A percentile compares a stretch with the other conserved stretches of the same genome.
phyloP scores from a whole-genome alignment of 139 green algal genomes.

The Limnomonas spitsbergensis region DNA sequence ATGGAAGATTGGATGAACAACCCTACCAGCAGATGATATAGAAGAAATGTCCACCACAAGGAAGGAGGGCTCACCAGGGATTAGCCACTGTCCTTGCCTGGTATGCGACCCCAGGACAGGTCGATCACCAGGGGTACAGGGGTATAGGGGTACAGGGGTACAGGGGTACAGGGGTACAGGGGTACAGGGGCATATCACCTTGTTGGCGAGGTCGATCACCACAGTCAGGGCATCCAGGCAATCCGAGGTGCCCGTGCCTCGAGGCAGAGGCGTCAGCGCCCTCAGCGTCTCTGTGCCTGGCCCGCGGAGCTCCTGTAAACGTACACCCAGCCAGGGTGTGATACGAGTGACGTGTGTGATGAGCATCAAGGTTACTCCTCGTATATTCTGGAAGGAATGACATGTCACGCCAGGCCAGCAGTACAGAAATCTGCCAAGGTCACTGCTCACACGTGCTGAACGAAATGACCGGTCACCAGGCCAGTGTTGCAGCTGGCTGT shows the following conservation, averaged over 20 bases:
- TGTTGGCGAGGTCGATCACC: neutral
- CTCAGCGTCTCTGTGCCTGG: neutral
- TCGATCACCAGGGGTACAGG: too few relatives aligned
- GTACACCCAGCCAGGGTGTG: neutral
- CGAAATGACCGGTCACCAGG: neutral
- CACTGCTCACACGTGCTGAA: neutral
- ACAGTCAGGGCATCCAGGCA: neutral
- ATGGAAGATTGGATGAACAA: too few relatives aligned
- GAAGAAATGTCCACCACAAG: too few relatives aligned
- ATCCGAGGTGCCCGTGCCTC: neutral
- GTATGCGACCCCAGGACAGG: too few relatives aligned
- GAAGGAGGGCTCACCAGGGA: too few relatives aligned
- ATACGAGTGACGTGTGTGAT: too few relatives aligned
- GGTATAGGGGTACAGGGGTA: too few relatives aligned
- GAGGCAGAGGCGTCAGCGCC: neutral
- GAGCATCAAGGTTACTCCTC: neutral
- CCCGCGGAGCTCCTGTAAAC: constrained; percentile 1
- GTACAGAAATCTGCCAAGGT: neutral
- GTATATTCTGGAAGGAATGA: neutral
- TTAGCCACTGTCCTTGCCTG: too few relatives aligned
- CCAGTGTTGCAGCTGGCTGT: neutral
- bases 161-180: too few relatives aligned
- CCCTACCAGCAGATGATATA: too few relatives aligned
- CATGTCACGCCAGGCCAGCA: neutral
- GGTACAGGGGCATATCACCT: too few relatives aligned